These are phyloP conservation scores for Umbelopsis isabellina DNA, from an alignment of 192 early-diverging fungal genomes.

Conservation along the genomic window DNA sequence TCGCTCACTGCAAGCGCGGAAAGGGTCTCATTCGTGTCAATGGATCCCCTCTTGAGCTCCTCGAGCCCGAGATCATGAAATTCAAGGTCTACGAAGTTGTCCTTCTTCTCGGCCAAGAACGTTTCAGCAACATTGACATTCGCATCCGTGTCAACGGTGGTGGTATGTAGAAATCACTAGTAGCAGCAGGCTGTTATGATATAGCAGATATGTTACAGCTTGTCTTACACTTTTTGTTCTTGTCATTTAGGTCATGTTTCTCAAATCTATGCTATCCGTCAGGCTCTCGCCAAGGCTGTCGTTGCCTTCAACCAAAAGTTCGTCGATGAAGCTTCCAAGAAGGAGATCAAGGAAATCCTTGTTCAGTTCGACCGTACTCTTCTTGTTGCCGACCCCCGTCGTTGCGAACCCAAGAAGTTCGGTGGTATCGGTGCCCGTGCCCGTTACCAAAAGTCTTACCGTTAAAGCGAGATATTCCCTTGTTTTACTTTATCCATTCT, in stretches of 20 bases:
- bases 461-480: constrained; percentile 56
- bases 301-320: constrained; percentile 99
- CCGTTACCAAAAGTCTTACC: constrained; percentile 91
- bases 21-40: constrained; percentile 97
- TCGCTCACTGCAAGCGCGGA: constrained; percentile 98
- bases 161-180: constrained; percentile 43
- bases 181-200: background rate
- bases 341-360: constrained; percentile 96
- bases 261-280: constrained; percentile 98
- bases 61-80: constrained; percentile 96
- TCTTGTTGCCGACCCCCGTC: constrained; percentile 97
- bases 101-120: constrained; percentile 93
- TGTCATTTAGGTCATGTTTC: constrained; percentile 72
- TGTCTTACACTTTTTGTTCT: background rate
- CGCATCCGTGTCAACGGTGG: constrained; percentile 96
- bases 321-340: constrained; percentile 99
- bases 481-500: constrained; percentile 25
- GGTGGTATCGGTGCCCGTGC: constrained; percentile 99
- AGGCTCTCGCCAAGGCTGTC: constrained; percentile 98
- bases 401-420: constrained; percentile 99
- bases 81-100: constrained; percentile 99
- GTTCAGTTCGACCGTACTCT: constrained; percentile 94
- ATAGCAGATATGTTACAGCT: no score
- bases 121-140: constrained; percentile 96
- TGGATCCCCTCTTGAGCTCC: constrained; percentile 93